phyloP scores from a whole-genome alignment of 2,329 filamentous ascomycete species.

The Huntiella decipiens region DNA sequence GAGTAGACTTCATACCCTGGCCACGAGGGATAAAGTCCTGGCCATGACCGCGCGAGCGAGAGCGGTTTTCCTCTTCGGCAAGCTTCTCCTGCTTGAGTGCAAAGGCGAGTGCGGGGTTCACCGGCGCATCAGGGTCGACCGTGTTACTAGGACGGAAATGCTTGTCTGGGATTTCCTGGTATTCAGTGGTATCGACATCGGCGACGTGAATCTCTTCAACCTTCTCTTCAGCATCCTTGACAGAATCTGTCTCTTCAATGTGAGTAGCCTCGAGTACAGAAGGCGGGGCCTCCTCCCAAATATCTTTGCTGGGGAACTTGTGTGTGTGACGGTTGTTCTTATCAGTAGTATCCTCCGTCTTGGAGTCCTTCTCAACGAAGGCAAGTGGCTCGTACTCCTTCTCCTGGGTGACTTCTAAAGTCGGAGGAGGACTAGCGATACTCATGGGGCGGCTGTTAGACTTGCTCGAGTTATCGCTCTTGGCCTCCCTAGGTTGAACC shows the following conservation, averaged over 20 bases:
- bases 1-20: constrained; percentile 11
- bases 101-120: constrained; percentile 45
- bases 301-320: constrained; percentile 77
- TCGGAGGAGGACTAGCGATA: constrained; percentile 43
- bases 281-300: constrained; percentile 91
- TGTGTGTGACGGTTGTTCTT: constrained; percentile 30
- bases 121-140: constrained; percentile 20
- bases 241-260: background rate
- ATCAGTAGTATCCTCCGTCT: constrained; percentile 21
- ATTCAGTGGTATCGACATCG: constrained; percentile 1
- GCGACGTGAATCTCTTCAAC: constrained; percentile 22
- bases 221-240: background rate
- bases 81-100: constrained; percentile 46
- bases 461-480: constrained; percentile 41
- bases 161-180: constrained; percentile 18
- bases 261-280: constrained; percentile 39
- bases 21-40: constrained; percentile 28
- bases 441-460: constrained; percentile 41
- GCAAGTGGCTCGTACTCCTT: constrained; percentile 78
- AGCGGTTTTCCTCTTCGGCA: constrained; percentile 33
- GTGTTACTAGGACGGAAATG: constrained; percentile 15
- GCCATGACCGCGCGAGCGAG: constrained; percentile 15
- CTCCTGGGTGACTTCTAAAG: constrained; percentile 78
- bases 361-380: constrained; percentile 32
- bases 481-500: constrained; percentile 41